Percentiles rank a stretch among this genome's conserved stretches.
Evolutionary conservation across 2,329 filamentous ascomycete species (phyloP).

Genomic region (Aspergillus novofumigatus): DNA sequence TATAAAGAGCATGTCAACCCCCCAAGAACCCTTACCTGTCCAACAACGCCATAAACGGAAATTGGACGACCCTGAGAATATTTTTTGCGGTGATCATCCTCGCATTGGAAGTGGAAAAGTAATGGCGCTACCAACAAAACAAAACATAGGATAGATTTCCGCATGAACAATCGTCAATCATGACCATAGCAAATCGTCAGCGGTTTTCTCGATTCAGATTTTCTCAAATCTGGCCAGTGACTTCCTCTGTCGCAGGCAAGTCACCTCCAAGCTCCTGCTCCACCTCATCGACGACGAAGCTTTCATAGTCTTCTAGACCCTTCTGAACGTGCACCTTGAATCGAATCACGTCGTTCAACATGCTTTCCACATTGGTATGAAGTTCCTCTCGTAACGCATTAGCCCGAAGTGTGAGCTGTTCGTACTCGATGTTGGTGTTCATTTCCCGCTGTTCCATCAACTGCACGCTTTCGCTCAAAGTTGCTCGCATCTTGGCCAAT

Average conservation of each 20-base stretch:
- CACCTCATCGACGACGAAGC: conserved; percentile 89
- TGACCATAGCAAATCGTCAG: conserved; percentile 9
- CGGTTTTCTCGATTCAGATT: conserved; percentile 7
- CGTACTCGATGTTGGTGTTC: conserved; percentile 93
- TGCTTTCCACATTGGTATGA: conserved; percentile 94
- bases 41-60: not conserved
- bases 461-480: conserved; percentile 80
- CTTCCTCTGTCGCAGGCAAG: conserved; percentile 40
- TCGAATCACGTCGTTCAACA: conserved; percentile 95
- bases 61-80: not conserved
- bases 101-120: not conserved
- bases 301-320: conserved; percentile 87
- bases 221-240: conserved; percentile 9
- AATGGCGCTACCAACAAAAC: not conserved
- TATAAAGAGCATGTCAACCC: not conserved
- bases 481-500: conserved; percentile 83
- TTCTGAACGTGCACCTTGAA: conserved; percentile 98
- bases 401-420: conserved; percentile 81
- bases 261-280: conserved; percentile 74
- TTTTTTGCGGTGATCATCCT: not conserved
- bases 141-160: not conserved
- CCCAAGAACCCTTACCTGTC: not conserved
- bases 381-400: conserved; percentile 87
- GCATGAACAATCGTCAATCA: not conserved
- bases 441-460: conserved; percentile 93